These are phyloP conservation scores for Nannochloropsis salina DNA, from an alignment of 108 stramenopile genomes.

Conservation along the genomic window DNA sequence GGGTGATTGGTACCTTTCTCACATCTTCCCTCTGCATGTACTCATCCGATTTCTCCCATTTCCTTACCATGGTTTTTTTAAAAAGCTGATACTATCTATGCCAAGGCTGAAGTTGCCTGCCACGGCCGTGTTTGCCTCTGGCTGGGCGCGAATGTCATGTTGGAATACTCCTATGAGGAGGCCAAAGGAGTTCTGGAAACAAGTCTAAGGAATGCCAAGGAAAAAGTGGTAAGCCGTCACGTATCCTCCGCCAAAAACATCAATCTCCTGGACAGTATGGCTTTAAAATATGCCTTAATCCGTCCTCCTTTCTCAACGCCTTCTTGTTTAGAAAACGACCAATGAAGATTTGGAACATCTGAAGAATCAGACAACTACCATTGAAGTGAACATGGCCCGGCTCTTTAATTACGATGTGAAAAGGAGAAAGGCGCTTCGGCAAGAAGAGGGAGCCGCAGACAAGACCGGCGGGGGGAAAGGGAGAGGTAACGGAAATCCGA, in stretches of 20 bases:
- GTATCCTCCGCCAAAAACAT: neutral
- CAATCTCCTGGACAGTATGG: neutral
- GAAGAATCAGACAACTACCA: slow-evolving; percentile 87
- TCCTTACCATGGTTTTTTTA: neutral
- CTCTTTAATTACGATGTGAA: slow-evolving; percentile 95
- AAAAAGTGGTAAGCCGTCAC: slow-evolving; percentile 54
- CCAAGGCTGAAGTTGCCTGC: slow-evolving; percentile 73
- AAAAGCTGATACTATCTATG: slow-evolving; percentile 82
- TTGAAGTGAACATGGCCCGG: slow-evolving; percentile 92
- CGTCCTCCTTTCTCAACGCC: neutral
- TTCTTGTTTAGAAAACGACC: slow-evolving; percentile 30
- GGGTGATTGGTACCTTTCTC: neutral
- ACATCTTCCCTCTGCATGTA: neutral
- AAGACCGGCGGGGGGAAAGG: neutral
- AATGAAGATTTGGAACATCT: slow-evolving; percentile 85
- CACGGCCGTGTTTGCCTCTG: slow-evolving; percentile 88
- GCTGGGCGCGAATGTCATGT: slow-evolving; percentile 97
- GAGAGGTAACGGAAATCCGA: neutral
- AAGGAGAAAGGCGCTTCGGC: slow-evolving; percentile 39
- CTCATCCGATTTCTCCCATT: neutral
- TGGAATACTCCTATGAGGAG: slow-evolving; percentile 95
- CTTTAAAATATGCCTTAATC: neutral
- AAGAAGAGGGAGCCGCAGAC: slow-evolving; percentile 21
- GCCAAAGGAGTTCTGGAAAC: slow-evolving; percentile 63
- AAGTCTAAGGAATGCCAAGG: slow-evolving; percentile 40